Conservation (phyloP, 768 basidiomycete species). For the Pseudohyphozyma bogoriensis region DNA sequence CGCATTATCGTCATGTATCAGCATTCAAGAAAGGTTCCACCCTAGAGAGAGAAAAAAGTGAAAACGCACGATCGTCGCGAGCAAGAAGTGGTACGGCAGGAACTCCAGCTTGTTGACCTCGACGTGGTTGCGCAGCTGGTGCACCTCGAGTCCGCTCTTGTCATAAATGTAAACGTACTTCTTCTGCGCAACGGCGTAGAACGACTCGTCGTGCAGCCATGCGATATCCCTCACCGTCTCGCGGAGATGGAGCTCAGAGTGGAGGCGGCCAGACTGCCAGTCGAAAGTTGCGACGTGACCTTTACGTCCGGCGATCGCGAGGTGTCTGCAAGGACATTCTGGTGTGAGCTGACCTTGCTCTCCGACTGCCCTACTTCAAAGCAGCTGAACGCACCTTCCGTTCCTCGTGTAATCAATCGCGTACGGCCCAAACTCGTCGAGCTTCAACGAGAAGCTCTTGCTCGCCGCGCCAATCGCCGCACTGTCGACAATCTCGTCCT, state of each 20-base stretch:
- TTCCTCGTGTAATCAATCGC: conserved; percentile 76
- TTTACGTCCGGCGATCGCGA: conserved; percentile 69
- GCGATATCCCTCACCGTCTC: conserved; percentile 90
- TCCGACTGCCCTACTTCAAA: neutral
- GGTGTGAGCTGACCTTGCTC: neutral
- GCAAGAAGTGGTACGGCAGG: conserved; percentile 89
- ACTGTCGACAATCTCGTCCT: conserved; percentile 58
- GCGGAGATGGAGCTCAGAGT: conserved; percentile 75
- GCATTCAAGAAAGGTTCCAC: neutral
- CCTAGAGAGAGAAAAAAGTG: neutral
- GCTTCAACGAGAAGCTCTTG: conserved; percentile 58
- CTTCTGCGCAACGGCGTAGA: conserved; percentile 90
- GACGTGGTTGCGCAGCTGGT: conserved; percentile 68
- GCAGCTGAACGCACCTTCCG: conserved; percentile 55
- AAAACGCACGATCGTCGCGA: conserved; percentile 63
- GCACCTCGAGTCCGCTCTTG: conserved; percentile 82
- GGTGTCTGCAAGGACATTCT: conserved; percentile 47
- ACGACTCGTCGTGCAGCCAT: conserved; percentile 84
- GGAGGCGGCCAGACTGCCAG: conserved; percentile 75
- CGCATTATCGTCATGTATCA: conserved; percentile 30
- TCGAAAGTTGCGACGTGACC: conserved; percentile 92
- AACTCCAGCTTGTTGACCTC: conserved; percentile 86
- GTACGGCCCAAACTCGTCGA: conserved; percentile 76
- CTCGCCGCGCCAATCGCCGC: conserved; percentile 35
- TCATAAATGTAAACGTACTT: conserved; percentile 96